Conservation (phyloP, 2,329 filamentous ascomycete species). For the Pseudogymnoascus sp. region DNA sequence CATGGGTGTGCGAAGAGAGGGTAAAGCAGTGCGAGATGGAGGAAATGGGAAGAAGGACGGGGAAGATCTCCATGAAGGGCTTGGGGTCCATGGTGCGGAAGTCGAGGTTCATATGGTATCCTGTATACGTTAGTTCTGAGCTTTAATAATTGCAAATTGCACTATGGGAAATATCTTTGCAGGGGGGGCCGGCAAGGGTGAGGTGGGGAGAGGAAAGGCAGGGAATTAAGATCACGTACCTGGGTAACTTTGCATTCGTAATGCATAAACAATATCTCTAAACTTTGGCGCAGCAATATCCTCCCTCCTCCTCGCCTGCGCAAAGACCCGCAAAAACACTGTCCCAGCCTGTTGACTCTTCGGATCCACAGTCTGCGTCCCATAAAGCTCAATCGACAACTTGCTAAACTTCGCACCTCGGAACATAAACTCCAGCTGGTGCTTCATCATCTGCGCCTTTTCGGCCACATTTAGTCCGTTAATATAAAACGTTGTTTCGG, state of each 20-base stretch:
- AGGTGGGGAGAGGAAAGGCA: no score
- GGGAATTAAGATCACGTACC: background rate
- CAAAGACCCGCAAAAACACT: background rate
- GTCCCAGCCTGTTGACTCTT: background rate
- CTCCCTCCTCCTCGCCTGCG: background rate
- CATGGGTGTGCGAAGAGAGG: no score
- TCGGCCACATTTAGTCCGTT: background rate
- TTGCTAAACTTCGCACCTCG: background rate
- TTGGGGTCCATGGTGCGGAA: conserved; percentile 36
- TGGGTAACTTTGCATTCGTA: conserved; percentile 35
- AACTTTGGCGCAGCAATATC: background rate
- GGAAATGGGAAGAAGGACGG: no score
- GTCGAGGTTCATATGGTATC: conserved; percentile 37
- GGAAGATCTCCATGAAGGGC: conserved; percentile 37
- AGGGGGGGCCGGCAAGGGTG: no score
- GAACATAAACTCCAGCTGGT: background rate
- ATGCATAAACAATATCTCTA: conserved; percentile 22
- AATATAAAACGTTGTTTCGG: background rate
- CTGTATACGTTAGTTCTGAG: no score
- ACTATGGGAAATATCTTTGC: no score
- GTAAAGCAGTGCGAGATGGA: no score
- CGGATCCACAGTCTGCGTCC: background rate
- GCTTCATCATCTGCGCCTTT: background rate
- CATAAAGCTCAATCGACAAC: background rate
- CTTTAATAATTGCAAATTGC: no score